These are phyloP conservation scores for Naganishia vishniacii DNA, from an alignment of 768 basidiomycete species.

Conservation along the genomic window DNA sequence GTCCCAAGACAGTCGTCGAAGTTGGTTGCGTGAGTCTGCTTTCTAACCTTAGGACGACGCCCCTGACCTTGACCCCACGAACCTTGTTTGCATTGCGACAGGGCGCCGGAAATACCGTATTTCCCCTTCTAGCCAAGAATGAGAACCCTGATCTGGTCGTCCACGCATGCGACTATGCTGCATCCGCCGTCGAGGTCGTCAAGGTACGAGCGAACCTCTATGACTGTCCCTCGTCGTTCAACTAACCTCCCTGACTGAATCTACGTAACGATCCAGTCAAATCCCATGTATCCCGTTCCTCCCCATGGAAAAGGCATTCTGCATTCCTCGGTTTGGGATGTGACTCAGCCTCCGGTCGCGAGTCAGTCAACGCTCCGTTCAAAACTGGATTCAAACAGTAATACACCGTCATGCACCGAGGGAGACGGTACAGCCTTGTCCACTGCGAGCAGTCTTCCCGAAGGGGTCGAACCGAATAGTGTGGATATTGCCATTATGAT, in stretches of 20 bases:
- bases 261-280: conserved; percentile 53
- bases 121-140: conserved; percentile 78
- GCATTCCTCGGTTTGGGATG: conserved; percentile 81
- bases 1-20: conserved; percentile 70
- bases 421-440: neutral
- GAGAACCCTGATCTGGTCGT: conserved; percentile 69
- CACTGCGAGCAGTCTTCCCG: conserved; percentile 54
- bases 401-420: neutral
- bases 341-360: conserved; percentile 56
- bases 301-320: conserved; percentile 61
- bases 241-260: neutral
- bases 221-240: neutral
- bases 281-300: conserved; percentile 64
- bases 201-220: conserved; percentile 56
- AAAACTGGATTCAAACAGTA: neutral
- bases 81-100: conserved; percentile 10
- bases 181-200: conserved; percentile 80
- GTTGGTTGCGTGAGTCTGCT: conserved; percentile 67
- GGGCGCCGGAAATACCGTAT: conserved; percentile 94
- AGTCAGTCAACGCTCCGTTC: conserved; percentile 21
- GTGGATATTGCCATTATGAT: conserved; percentile 87
- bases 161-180: conserved; percentile 84
- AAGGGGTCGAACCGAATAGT: conserved; percentile 59
- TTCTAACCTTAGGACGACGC: too few relatives aligned
- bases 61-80: neutral